phyloP scores from a whole-genome alignment of 2,329 filamentous ascomycete species.

The Coniochaeta sp. region DNA sequence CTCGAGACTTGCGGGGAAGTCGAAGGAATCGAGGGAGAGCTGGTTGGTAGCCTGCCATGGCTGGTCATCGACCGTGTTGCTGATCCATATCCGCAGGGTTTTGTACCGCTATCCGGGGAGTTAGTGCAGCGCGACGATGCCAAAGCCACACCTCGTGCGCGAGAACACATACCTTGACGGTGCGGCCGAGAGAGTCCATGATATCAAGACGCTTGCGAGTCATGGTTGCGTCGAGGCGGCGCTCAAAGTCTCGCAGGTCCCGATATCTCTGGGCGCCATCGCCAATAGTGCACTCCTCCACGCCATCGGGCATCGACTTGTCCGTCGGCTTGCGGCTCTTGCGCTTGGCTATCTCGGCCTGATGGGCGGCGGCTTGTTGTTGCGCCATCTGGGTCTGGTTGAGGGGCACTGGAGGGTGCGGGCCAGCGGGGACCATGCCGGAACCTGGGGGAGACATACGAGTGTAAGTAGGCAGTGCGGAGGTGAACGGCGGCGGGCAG shows the following conservation, averaged over 20 bases:
- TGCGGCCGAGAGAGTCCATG: conserved; percentile 69
- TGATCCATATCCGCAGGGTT: conserved; percentile 88
- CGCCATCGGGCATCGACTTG: conserved; percentile 85
- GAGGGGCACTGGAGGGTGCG: conserved; percentile 34
- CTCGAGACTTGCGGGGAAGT: conserved; percentile 70
- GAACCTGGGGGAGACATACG: conserved; percentile 32
- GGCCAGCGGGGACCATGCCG: conserved; percentile 45
- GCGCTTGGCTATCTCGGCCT: conserved; percentile 66
- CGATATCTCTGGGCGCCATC: conserved; percentile 79
- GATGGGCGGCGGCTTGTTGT: conserved; percentile 30
- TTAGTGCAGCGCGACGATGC: conserved; percentile 4
- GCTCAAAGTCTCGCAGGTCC: conserved; percentile 78
- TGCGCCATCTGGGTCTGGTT: conserved; percentile 48
- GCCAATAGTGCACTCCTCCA: conserved; percentile 75
- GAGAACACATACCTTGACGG: conserved; percentile 52
- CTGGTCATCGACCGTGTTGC: conserved; percentile 90
- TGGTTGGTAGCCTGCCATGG: conserved; percentile 70
- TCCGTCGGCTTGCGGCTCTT: conserved; percentile 88
- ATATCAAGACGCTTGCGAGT: conserved; percentile 91
- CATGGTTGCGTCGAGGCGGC: conserved; percentile 83
- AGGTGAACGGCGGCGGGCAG: neutral
- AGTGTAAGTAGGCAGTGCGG: neutral
- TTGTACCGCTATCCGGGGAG: conserved; percentile 54
- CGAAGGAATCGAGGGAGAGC: conserved; percentile 67
- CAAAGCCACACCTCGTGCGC: neutral